Conservation (phyloP, 106 monocot genomes). For the Dendrobium officinale region DNA sequence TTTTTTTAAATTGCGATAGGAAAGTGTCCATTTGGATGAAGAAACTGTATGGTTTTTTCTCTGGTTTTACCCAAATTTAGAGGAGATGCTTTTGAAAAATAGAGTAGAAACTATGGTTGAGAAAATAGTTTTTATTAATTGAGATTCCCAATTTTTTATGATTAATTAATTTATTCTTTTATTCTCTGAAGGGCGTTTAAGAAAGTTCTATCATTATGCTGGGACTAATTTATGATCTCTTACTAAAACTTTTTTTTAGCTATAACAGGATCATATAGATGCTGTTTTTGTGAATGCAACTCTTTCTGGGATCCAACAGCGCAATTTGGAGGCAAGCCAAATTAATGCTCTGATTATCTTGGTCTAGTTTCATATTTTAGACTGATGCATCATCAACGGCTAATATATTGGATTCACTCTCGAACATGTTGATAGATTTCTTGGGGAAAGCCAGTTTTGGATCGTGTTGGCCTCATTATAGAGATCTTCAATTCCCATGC, state of each 20-base stretch:
- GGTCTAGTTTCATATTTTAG: neutral
- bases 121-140: no score
- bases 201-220: neutral
- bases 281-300: slow-evolving; percentile 88
- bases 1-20: neutral
- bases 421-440: slow-evolving; percentile 32
- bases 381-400: neutral
- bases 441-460: slow-evolving; percentile 88
- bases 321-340: slow-evolving; percentile 80
- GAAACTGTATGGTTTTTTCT: no score
- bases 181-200: neutral
- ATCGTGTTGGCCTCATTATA: slow-evolving; percentile 91
- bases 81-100: no score
- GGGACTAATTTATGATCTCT: neutral
- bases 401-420: slow-evolving; percentile 5
- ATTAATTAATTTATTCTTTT: neutral
- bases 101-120: no score
- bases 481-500: slow-evolving; percentile 99
- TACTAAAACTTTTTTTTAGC: neutral
- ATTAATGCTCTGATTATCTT: neutral
- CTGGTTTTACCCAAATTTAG: no score
- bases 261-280: slow-evolving; percentile 57
- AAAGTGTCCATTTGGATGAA: no score
- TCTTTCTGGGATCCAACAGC: slow-evolving; percentile 93
- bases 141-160: neutral